Evolutionary conservation across 495 filamentous ascomycete genomes (phyloP).

Genomic region (Talaromyces thailandensis): DNA sequence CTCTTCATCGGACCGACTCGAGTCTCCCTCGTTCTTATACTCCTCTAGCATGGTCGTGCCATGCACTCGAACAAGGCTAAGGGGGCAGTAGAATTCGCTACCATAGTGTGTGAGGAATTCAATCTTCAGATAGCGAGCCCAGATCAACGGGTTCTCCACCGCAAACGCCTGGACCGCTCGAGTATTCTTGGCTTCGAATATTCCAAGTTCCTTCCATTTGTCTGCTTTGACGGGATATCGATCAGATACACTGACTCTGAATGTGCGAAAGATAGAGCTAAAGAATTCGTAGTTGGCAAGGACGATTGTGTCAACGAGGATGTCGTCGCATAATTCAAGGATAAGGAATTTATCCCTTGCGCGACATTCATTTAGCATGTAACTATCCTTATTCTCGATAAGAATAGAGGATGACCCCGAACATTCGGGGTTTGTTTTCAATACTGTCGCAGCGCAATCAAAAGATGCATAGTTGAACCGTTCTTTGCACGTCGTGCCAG

Average conservation of each 20-base stretch:
- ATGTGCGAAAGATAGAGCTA: constrained; percentile 87
- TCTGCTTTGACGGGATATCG: constrained; percentile 86
- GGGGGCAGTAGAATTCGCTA: constrained; percentile 90
- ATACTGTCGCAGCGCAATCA: constrained; percentile 86
- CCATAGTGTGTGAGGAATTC: constrained; percentile 93
- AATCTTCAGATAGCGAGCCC: constrained; percentile 84
- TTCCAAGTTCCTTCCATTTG: constrained; percentile 84
- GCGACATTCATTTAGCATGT: constrained; percentile 91
- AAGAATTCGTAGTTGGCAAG: constrained; percentile 99
- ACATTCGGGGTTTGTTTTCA: constrained; percentile 78
- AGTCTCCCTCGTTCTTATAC: constrained; percentile 67
- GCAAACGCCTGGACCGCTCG: constrained; percentile 91
- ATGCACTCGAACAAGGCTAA: constrained; percentile 85
- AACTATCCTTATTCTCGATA: constrained; percentile 95
- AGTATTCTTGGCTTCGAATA: constrained; percentile 82
- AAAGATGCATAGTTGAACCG: constrained; percentile 96
- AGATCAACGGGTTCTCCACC: constrained; percentile 86
- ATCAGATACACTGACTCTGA: constrained; percentile 84
- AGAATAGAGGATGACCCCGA: constrained; percentile 81
- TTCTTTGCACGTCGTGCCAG: constrained; percentile 90
- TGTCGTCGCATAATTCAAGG: constrained; percentile 84
- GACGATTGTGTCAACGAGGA: constrained; percentile 90
- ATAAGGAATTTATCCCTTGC: constrained; percentile 88
- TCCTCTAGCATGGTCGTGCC: constrained; percentile 96
- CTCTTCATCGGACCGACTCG: constrained; percentile 50